phyloP scores from a whole-genome alignment of 331 rosid genomes.

The Malus hybrid region DNA sequence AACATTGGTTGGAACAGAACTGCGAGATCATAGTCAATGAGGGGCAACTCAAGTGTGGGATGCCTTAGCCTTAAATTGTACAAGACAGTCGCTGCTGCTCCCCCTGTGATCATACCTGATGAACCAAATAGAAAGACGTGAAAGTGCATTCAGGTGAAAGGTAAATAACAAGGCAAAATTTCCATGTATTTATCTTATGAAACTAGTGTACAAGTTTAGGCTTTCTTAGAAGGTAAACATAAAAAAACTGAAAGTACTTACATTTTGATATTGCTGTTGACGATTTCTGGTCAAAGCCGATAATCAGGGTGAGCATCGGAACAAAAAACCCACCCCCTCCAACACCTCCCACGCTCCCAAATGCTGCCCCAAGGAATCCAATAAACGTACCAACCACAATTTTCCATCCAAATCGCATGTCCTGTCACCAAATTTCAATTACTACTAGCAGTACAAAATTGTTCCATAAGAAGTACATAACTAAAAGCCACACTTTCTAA shows the following conservation, averaged over 20 bases:
- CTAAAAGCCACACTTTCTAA: neutral
- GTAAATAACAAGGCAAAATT: no score
- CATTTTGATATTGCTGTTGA: slow-evolving; percentile 18
- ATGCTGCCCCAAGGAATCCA: slow-evolving; percentile 29
- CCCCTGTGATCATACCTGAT: slow-evolving; percentile 18
- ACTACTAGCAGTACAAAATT: neutral
- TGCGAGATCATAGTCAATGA: slow-evolving; percentile 17
- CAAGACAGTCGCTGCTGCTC: slow-evolving; percentile 17
- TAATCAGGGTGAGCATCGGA: slow-evolving; percentile 19
- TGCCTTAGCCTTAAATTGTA: slow-evolving; percentile 18
- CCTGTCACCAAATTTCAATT: slow-evolving; percentile 2
- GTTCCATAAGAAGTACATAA: neutral
- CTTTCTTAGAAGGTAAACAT: neutral
- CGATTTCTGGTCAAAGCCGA: slow-evolving; percentile 25
- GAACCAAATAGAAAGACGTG: neutral
- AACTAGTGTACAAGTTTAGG: no score
- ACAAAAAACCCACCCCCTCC: slow-evolving; percentile 35
- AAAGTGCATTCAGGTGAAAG: neutral
- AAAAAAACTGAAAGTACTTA: neutral
- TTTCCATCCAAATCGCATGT: slow-evolving; percentile 19
- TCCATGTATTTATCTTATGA: no score
- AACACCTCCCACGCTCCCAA: slow-evolving; percentile 29
- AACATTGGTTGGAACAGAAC: slow-evolving; percentile 23
- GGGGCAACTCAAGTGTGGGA: slow-evolving; percentile 20
- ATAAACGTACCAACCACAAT: slow-evolving; percentile 6